Percentiles rank a stretch among this genome's conserved stretches.
Evolutionary conservation across 2,329 filamentous ascomycete species (phyloP).

Genomic region (Cadophora luteo-olivacea): DNA sequence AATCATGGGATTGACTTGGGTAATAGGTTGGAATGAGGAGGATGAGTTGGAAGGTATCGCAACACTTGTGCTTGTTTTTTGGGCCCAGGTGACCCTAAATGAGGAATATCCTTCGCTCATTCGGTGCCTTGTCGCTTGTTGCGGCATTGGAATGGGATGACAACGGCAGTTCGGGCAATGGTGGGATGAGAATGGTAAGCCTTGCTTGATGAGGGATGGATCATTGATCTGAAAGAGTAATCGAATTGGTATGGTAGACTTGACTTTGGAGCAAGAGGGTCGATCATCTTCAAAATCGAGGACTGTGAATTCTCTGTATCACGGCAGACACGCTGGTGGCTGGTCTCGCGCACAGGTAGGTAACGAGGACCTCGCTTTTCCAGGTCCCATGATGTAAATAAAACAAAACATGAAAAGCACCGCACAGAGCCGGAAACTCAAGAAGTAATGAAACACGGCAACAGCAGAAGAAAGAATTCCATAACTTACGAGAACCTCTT

Average conservation of each 20-base stretch:
- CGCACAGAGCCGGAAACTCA: neutral
- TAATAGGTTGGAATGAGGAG: constrained; percentile 7
- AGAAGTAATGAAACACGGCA: neutral
- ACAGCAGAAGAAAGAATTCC: neutral
- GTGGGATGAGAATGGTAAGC: neutral
- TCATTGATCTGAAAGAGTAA: neutral
- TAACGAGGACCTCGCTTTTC: neutral
- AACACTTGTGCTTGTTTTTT: constrained; percentile 22
- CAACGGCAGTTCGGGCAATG: neutral
- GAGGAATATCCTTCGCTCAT: constrained; percentile 13
- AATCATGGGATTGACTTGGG: constrained; percentile 22
- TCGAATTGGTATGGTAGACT: neutral
- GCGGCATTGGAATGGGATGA: constrained; percentile 2
- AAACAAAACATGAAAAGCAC: neutral
- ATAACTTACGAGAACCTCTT: constrained; percentile 78
- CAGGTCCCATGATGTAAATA: constrained; percentile 12
- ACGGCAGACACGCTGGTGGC: neutral
- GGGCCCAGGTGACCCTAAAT: constrained; percentile 27
- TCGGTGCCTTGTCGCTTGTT: constrained; percentile 10
- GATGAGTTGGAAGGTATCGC: constrained; percentile 15
- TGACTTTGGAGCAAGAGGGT: neutral
- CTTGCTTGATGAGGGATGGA: neutral
- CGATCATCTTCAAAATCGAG: neutral
- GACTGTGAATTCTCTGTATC: too few relatives aligned
- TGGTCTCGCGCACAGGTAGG: neutral